Conservation (phyloP, 352 stramenopile species). For the Pythium pyrilobum region DNA sequence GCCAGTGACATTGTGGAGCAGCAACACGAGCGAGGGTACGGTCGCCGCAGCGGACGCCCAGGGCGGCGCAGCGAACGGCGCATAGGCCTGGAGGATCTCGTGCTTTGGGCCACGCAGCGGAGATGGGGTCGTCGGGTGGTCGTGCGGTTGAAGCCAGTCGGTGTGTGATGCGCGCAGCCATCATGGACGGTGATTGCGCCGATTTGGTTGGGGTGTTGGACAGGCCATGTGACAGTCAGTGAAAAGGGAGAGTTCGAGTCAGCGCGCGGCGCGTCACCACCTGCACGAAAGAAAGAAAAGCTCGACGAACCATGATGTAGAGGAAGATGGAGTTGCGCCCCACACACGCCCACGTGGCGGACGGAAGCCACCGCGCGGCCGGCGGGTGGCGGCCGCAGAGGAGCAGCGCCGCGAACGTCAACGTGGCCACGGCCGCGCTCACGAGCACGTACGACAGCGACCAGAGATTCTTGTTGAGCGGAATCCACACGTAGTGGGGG, state of each 20-base stretch:
- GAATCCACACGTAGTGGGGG: slow-evolving; percentile 28
- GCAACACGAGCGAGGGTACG: slow-evolving; percentile 22
- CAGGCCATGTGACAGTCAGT: neutral
- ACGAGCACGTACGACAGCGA: slow-evolving; percentile 62
- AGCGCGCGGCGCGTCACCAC: neutral
- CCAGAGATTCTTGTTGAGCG: slow-evolving; percentile 87
- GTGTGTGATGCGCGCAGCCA: neutral
- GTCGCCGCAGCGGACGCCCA: slow-evolving; percentile 4
- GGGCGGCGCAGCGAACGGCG: slow-evolving; percentile 36
- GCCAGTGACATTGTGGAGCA: slow-evolving; percentile 44
- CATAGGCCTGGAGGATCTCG: slow-evolving; percentile 45
- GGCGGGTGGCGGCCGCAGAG: neutral
- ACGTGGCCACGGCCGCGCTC: slow-evolving; percentile 31
- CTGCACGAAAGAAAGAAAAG: neutral
- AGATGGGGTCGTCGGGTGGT: too few relatives aligned
- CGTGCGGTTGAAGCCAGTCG: neutral
- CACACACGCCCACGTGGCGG: slow-evolving; percentile 20
- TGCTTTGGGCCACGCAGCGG: slow-evolving; percentile 27
- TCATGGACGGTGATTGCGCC: neutral
- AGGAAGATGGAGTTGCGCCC: slow-evolving; percentile 73
- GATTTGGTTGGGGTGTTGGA: too few relatives aligned
- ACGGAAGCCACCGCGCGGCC: slow-evolving; percentile 21
- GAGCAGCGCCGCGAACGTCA: slow-evolving; percentile 17
- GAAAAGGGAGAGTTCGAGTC: neutral
- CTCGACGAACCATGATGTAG: slow-evolving; percentile 54